Conservation (phyloP, 257 asterid genomes). For the Rehmannia glutinosa region DNA sequence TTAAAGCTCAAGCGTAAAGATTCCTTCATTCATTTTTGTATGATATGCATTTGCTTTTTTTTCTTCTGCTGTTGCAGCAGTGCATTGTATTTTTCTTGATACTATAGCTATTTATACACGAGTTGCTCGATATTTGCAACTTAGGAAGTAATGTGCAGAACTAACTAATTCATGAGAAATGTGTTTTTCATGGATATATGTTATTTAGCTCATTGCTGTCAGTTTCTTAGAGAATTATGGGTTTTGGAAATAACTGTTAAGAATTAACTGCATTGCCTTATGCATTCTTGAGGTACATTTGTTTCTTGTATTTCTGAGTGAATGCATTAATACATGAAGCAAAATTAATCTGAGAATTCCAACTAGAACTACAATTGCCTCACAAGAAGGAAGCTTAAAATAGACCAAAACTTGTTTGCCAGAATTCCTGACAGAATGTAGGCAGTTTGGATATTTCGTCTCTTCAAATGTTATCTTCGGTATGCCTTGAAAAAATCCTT, state of each 20-base stretch:
- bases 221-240: no score
- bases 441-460: no score
- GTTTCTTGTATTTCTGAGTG: not conserved
- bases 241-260: no score
- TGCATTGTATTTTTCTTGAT: constrained; percentile 16
- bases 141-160: constrained; percentile 8
- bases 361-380: not conserved
- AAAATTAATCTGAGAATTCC: not conserved
- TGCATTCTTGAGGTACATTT: not conserved
- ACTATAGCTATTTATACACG: constrained; percentile 18
- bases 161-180: not conserved
- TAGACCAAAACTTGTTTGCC: not conserved
- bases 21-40: constrained; percentile 53
- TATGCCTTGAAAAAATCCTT: not conserved
- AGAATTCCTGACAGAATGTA: not conserved
- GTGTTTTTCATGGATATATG: not conserved
- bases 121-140: constrained; percentile 16
- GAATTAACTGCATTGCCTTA: no score
- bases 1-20: not conserved
- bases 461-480: not conserved
- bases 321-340: not conserved
- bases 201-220: not conserved
- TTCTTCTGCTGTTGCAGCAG: constrained; percentile 22
- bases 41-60: constrained; percentile 28
- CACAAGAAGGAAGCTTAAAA: not conserved